These are phyloP conservation scores for Cornus controversa DNA, from an alignment of 148 eudicot species.

Conservation along the genomic window DNA sequence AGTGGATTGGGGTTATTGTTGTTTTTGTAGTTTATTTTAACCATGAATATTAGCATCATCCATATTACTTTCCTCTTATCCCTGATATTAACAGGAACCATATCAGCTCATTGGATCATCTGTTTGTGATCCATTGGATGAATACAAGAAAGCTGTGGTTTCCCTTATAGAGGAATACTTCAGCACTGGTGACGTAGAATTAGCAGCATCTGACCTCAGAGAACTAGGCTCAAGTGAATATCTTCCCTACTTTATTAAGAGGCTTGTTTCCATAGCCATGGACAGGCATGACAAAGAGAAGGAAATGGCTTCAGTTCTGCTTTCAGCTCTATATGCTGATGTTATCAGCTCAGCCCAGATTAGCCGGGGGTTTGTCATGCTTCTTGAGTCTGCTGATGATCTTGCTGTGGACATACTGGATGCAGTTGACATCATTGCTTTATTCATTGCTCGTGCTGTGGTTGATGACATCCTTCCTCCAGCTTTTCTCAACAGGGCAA, in stretches of 20 bases:
- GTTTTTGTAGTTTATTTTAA: neutral
- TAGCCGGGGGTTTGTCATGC: constrained; percentile 83
- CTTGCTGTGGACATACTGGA: constrained; percentile 88
- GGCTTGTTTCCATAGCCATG: constrained; percentile 91
- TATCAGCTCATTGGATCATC: constrained; percentile 79
- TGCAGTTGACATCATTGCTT: constrained; percentile 75
- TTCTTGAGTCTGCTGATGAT: constrained; percentile 92
- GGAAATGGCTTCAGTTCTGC: constrained; percentile 96
- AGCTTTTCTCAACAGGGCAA: constrained; percentile 71
- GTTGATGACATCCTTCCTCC: constrained; percentile 98
- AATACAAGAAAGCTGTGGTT: constrained; percentile 89
- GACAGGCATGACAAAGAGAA: constrained; percentile 98
- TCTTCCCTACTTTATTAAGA: constrained; percentile 89
- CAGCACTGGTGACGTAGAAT: constrained; percentile 72
- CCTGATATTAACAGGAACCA: constrained; percentile 61
- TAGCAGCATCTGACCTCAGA: constrained; percentile 77
- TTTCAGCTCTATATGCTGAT: constrained; percentile 85
- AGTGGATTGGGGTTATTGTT: neutral
- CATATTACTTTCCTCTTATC: neutral
- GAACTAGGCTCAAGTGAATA: constrained; percentile 82
- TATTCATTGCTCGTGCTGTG: constrained; percentile 89
- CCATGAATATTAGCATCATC: neutral
- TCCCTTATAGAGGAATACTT: constrained; percentile 91
- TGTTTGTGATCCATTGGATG: constrained; percentile 85
- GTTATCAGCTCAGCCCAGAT: constrained; percentile 79